Evolutionary conservation across 306 rosid genomes (phyloP).

Genomic region (Adenanthera pavonina): DNA sequence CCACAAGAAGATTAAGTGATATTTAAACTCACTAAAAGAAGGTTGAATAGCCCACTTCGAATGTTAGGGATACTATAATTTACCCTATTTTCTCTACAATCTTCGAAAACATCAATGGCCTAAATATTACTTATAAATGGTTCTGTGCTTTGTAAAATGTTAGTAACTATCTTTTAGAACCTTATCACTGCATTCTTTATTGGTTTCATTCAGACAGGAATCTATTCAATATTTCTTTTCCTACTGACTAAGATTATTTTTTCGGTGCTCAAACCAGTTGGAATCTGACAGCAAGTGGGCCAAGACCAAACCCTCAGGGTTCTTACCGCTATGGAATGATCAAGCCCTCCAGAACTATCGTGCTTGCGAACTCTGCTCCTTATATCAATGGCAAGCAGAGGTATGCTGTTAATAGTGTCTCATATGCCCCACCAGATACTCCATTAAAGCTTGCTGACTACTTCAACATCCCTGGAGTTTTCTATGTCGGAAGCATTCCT

Average conservation of each 20-base stretch:
- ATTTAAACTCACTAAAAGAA: neutral
- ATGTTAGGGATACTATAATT: neutral
- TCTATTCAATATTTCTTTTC: neutral
- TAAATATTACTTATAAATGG: neutral
- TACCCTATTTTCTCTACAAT: neutral
- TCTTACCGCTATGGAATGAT: slow-evolving; percentile 93
- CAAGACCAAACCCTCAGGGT: slow-evolving; percentile 98
- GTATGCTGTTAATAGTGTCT: slow-evolving; percentile 87
- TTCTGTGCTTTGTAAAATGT: neutral
- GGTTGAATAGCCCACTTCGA: neutral
- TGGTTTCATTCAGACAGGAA: neutral
- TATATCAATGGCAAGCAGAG: slow-evolving; percentile 90
- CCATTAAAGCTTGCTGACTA: slow-evolving; percentile 88
- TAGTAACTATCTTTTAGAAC: neutral
- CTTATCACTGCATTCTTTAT: neutral
- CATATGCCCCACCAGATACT: slow-evolving; percentile 72
- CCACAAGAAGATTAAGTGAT: neutral
- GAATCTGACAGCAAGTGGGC: slow-evolving; percentile 96
- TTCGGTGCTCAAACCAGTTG: slow-evolving; percentile 52
- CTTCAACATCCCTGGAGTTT: slow-evolving; percentile 85
- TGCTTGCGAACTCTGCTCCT: slow-evolving; percentile 87
- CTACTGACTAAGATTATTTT: neutral
- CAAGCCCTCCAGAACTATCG: slow-evolving; percentile 71
- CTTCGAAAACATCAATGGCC: neutral
- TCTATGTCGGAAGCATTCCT: slow-evolving; percentile 77